Percentiles rank a stretch among this genome's conserved stretches.
phyloP scores from a whole-genome alignment of 1,139 yeast genomes.

The Pichia sp. region DNA sequence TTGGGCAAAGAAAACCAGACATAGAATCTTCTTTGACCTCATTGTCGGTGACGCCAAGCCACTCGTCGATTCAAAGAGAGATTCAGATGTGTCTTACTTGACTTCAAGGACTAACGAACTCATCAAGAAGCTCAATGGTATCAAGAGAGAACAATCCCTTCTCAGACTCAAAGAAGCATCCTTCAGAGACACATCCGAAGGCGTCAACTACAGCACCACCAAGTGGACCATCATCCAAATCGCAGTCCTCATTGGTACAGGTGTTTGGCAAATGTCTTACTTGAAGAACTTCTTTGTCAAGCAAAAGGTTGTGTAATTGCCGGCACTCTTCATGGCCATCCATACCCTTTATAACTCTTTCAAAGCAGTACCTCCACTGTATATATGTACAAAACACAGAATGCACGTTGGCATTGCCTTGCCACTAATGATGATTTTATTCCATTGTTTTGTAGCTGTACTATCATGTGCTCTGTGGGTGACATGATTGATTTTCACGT shows the following conservation, averaged over 20 bases:
- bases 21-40: slow-evolving; percentile 41
- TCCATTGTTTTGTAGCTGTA: too few species aligned
- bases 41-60: slow-evolving; percentile 40
- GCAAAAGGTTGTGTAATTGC: slow-evolving; percentile 30
- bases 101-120: slow-evolving; percentile 37
- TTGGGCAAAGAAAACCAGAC: slow-evolving; percentile 33
- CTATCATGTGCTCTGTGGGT: too few species aligned
- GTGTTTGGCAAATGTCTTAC: slow-evolving; percentile 34
- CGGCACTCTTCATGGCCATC: too few species aligned
- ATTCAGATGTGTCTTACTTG: slow-evolving; percentile 35
- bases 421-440: too few species aligned
- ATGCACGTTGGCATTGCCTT: too few species aligned
- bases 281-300: slow-evolving; percentile 33
- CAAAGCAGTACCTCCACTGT: too few species aligned
- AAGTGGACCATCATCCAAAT: slow-evolving; percentile 50
- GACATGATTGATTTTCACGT: too few species aligned
- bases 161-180: slow-evolving; percentile 46
- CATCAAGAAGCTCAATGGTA: slow-evolving; percentile 39
- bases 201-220: slow-evolving; percentile 44
- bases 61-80: slow-evolving; percentile 39
- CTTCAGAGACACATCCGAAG: slow-evolving; percentile 50
- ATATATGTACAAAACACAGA: too few species aligned
- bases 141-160: slow-evolving; percentile 45
- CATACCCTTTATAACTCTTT: too few species aligned
- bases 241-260: slow-evolving; percentile 33